Conservation (phyloP, 345 rosid genomes). For the Euphorbia peplus region DNA sequence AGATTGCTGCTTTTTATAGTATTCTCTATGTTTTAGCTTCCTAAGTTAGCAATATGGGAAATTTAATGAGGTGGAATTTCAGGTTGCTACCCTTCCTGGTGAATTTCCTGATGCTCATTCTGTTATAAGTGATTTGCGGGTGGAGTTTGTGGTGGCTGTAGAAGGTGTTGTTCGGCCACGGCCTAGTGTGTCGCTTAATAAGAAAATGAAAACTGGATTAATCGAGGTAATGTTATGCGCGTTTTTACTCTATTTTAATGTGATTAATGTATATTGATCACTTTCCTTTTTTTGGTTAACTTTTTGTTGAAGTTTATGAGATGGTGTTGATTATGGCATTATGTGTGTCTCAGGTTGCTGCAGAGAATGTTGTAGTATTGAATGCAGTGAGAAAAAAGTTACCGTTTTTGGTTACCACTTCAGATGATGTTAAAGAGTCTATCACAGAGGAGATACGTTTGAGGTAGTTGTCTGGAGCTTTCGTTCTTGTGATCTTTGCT, state of each 20-base stretch:
- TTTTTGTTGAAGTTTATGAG: neutral
- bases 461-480: slow-evolving; percentile 47
- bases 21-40: neutral
- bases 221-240: slow-evolving; percentile 52
- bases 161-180: slow-evolving; percentile 74
- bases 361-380: slow-evolving; percentile 77
- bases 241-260: neutral
- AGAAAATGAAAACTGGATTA: slow-evolving; percentile 78
- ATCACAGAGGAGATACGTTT: slow-evolving; percentile 82
- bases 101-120: slow-evolving; percentile 84
- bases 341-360: slow-evolving; percentile 56
- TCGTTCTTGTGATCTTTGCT: neutral
- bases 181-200: slow-evolving; percentile 73
- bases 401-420: slow-evolving; percentile 77
- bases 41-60: no score
- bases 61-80: neutral
- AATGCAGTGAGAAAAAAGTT: slow-evolving; percentile 80
- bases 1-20: neutral
- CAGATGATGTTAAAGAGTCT: slow-evolving; percentile 73
- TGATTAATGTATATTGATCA: neutral
- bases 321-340: slow-evolving; percentile 10
- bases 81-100: slow-evolving; percentile 79
- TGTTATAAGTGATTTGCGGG: slow-evolving; percentile 60
- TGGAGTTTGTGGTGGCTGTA: slow-evolving; percentile 77
- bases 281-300: neutral